Evolutionary conservation across 352 stramenopile species (phyloP).

Genomic region (Pythium sukuiense): DNA sequence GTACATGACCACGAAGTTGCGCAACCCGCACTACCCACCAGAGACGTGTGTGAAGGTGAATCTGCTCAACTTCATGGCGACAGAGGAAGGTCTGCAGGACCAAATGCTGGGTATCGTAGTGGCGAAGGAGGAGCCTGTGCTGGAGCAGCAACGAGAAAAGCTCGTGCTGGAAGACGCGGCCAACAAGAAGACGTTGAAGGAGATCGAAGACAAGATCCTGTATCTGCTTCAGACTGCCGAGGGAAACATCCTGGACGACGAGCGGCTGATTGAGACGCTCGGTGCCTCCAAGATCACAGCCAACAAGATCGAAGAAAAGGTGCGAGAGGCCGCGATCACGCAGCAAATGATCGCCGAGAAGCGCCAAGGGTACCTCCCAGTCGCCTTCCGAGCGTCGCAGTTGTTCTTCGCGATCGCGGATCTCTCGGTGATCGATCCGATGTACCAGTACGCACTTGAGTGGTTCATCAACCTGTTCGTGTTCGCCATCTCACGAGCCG

Average conservation of each 20-base stretch:
- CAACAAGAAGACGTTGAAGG: slow-evolving; percentile 94
- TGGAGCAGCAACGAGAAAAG: slow-evolving; percentile 92
- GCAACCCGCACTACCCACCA: slow-evolving; percentile 93
- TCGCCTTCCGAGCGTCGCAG: slow-evolving; percentile 89
- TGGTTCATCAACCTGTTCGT: slow-evolving; percentile 97
- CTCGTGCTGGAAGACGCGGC: slow-evolving; percentile 94
- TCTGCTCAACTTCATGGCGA: slow-evolving; percentile 97
- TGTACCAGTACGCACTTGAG: slow-evolving; percentile 96
- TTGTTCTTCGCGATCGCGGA: slow-evolving; percentile 96
- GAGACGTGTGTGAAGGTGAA: slow-evolving; percentile 97
- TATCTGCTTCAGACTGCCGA: slow-evolving; percentile 91
- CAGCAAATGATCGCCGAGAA: slow-evolving; percentile 93
- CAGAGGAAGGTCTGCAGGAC: slow-evolving; percentile 93
- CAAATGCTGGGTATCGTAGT: slow-evolving; percentile 96
- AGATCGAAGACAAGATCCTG: slow-evolving; percentile 97
- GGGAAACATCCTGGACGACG: slow-evolving; percentile 96
- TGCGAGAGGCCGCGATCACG: slow-evolving; percentile 90
- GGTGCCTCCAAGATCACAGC: slow-evolving; percentile 92
- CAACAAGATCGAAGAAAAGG: slow-evolving; percentile 94
- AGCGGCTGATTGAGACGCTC: slow-evolving; percentile 94
- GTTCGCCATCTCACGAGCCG: slow-evolving; percentile 86
- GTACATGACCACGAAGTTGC: slow-evolving; percentile 95
- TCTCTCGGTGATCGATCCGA: slow-evolving; percentile 92
- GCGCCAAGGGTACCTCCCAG: slow-evolving; percentile 89
- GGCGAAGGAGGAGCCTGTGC: slow-evolving; percentile 90